phyloP scores from a whole-genome alignment of 495 filamentous ascomycete genomes.

The Talaromyces thailandensis region DNA sequence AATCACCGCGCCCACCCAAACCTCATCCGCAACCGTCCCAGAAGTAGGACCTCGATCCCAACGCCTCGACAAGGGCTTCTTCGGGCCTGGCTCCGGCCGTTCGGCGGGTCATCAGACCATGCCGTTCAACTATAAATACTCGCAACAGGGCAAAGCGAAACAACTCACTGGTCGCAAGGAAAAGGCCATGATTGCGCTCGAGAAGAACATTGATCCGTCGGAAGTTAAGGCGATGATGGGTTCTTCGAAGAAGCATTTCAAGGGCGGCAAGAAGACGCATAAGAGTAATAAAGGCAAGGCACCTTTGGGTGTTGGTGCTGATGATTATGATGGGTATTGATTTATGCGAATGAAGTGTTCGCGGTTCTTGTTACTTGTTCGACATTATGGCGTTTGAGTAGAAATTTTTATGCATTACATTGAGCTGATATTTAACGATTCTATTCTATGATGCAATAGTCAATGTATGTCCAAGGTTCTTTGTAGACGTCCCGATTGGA shows the following conservation, averaged over 20 bases:
- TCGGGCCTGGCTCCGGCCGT: conserved; percentile 52
- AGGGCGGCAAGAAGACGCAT: conserved; percentile 65
- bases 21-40: conserved; percentile 9
- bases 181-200: conserved; percentile 72
- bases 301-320: conserved; percentile 27
- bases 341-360: background rate
- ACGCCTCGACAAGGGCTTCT: conserved; percentile 78
- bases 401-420: background rate
- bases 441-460: background rate
- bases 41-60: conserved; percentile 59
- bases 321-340: conserved; percentile 20
- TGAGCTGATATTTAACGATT: background rate
- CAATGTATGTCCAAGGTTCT: background rate
- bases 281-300: conserved; percentile 49
- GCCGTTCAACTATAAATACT: conserved; percentile 82
- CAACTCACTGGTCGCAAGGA: conserved; percentile 79
- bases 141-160: conserved; percentile 60
- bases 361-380: background rate
- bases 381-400: background rate
- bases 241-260: conserved; percentile 89
- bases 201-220: conserved; percentile 74
- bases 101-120: conserved; percentile 57
- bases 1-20: background rate
- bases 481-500: background rate
- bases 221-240: conserved; percentile 53